These are phyloP conservation scores for Paramecium bursaria DNA, from an alignment of 73 alveolate genomes.

Conservation along the genomic window DNA sequence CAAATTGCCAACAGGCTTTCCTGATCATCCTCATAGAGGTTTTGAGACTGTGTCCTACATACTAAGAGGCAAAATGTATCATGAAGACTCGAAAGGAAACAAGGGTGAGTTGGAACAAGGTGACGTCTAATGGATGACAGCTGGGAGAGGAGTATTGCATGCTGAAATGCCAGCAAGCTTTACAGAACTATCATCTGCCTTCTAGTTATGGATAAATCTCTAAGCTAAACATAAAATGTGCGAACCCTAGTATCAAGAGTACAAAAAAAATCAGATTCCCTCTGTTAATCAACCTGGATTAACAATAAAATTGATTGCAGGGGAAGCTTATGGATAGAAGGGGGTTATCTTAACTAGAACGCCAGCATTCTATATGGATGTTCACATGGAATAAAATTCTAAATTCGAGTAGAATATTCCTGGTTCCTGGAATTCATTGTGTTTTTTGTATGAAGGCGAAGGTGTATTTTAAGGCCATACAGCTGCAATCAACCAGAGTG, in stretches of 20 bases:
- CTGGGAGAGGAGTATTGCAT: constrained; percentile 95
- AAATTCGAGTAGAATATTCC: constrained; percentile 76
- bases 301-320: constrained; percentile 83
- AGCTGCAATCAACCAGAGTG: constrained; percentile 40
- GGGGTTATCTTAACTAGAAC: constrained; percentile 92
- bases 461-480: constrained; percentile 51
- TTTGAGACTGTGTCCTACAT: constrained; percentile 96
- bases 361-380: constrained; percentile 84
- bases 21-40: constrained; percentile 98
- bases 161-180: constrained; percentile 91
- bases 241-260: constrained; percentile 86
- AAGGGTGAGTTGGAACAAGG: constrained; percentile 80
- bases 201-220: constrained; percentile 88
- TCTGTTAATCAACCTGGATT: constrained; percentile 71
- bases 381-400: constrained; percentile 71
- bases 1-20: constrained; percentile 94
- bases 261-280: constrained; percentile 69
- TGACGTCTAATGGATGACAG: constrained; percentile 97
- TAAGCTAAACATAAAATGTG: constrained; percentile 75
- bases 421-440: constrained; percentile 76
- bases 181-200: constrained; percentile 78
- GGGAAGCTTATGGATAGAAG: constrained; percentile 87
- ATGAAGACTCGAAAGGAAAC: constrained; percentile 89
- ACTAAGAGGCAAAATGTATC: constrained; percentile 80
- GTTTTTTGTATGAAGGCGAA: constrained; percentile 77